Evolutionary conservation across 192 early-diverging fungal species (phyloP).

Genomic region (Linnemannia schmuckeri): DNA sequence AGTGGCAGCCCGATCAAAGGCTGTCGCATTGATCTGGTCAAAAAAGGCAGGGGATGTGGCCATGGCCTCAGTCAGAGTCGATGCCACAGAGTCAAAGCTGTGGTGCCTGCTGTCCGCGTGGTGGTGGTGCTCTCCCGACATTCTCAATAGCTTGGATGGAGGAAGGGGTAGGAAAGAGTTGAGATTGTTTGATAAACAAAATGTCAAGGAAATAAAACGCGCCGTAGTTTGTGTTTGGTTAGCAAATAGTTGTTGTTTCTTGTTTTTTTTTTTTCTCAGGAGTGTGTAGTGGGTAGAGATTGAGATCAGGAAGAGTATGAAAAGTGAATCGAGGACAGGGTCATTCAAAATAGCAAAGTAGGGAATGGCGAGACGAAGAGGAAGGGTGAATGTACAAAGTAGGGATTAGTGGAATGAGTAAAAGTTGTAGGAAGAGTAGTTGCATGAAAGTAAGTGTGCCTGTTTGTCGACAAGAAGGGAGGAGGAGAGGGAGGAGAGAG

Average conservation of each 20-base stretch:
- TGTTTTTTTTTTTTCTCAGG: background rate
- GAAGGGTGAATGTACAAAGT: background rate
- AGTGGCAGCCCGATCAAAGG: background rate
- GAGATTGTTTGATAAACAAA: background rate
- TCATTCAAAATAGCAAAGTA: background rate
- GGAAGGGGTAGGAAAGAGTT: background rate
- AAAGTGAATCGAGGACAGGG: background rate
- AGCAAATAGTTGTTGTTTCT: background rate
- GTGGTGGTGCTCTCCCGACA: background rate
- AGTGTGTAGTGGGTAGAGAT: background rate
- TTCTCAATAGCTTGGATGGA: background rate
- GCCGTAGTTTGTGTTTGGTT: background rate
- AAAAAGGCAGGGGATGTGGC: constrained; percentile 13
- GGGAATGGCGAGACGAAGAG: constrained; percentile 4
- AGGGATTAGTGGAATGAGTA: background rate
- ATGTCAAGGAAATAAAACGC: background rate
- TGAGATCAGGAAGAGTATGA: constrained; percentile 10
- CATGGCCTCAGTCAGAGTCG: constrained; percentile 13
- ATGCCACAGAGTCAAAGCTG: constrained; percentile 22
- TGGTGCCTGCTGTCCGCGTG: constrained; percentile 20
- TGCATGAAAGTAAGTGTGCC: background rate
- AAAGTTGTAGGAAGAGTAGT: background rate
- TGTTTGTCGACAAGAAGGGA: background rate
- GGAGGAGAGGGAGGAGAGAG: too few species aligned
- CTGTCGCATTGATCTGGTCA: constrained; percentile 7